Evolutionary conservation across 345 rosid genomes (phyloP).

Genomic region (Ceriops tagal): DNA sequence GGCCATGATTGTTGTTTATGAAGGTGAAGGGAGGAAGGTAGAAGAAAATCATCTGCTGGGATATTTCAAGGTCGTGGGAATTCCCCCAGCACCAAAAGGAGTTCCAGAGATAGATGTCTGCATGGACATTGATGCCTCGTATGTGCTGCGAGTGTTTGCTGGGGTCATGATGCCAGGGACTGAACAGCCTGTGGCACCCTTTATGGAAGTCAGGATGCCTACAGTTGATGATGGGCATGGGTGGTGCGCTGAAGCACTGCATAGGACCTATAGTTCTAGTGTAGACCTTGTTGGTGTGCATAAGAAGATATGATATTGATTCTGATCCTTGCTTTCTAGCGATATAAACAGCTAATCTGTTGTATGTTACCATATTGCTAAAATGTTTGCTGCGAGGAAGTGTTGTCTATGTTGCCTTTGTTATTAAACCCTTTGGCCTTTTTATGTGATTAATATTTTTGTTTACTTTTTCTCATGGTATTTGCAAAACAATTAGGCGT

Average conservation of each 20-base stretch:
- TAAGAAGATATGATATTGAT: constrained; percentile 37
- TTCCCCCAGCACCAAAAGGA: constrained; percentile 66
- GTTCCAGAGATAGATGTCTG: constrained; percentile 82
- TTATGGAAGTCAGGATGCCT: constrained; percentile 88
- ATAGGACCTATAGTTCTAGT: constrained; percentile 49
- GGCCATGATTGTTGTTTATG: constrained; percentile 64
- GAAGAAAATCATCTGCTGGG: constrained; percentile 80
- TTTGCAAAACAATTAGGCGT: no score
- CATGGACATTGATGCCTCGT: constrained; percentile 81
- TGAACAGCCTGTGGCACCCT: constrained; percentile 54
- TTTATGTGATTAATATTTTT: no score
- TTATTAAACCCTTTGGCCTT: neutral
- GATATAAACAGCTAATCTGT: neutral
- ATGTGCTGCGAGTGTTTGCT: constrained; percentile 56
- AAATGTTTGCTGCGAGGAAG: neutral
- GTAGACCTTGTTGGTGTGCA: constrained; percentile 60
- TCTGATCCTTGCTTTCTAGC: neutral
- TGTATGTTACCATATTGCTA: neutral
- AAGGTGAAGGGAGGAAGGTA: constrained; percentile 68
- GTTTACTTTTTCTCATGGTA: no score
- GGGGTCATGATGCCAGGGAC: constrained; percentile 62
- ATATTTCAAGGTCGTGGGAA: constrained; percentile 71
- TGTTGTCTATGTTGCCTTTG: neutral
- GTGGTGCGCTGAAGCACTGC: constrained; percentile 71
- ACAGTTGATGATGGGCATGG: constrained; percentile 86